Percentiles rank a stretch among this genome's conserved stretches.
Conservation (phyloP, 129 eudicot species). For the Dittrichia graveolens region DNA sequence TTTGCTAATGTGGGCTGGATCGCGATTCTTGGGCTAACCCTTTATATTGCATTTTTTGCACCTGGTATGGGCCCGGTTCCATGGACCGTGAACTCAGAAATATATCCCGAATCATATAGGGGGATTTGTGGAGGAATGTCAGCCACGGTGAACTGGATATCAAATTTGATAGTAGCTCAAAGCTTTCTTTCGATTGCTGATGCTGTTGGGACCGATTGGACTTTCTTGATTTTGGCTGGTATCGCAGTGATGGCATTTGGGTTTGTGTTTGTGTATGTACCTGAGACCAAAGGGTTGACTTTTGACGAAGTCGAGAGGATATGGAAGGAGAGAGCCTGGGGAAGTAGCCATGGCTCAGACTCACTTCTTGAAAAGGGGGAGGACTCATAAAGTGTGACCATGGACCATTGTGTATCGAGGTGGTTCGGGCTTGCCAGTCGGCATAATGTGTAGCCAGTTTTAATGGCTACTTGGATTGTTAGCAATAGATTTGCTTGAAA, state of each 20-base stretch:
- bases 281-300: constrained; percentile 92
- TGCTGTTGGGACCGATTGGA: constrained; percentile 69
- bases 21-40: constrained; percentile 76
- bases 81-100: constrained; percentile 98
- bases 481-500: constrained; percentile 20
- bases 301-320: constrained; percentile 88
- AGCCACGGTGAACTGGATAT: constrained; percentile 94
- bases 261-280: constrained; percentile 64
- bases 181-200: constrained; percentile 82
- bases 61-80: constrained; percentile 99
- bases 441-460: constrained; percentile 29
- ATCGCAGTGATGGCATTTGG: constrained; percentile 59
- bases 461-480: constrained; percentile 29
- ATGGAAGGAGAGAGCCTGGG: constrained; percentile 80
- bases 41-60: constrained; percentile 82
- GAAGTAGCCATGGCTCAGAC: constrained; percentile 33
- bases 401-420: background rate
- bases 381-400: constrained; percentile 19
- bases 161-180: constrained; percentile 84
- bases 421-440: background rate
- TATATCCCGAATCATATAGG: constrained; percentile 84
- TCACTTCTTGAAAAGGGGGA: constrained; percentile 47
- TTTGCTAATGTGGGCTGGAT: constrained; percentile 56
- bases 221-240: constrained; percentile 70
- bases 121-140: constrained; percentile 95